These are phyloP conservation scores for Saururus chinensis DNA, from an alignment of 164 flowering plant species.

Conservation along the genomic window DNA sequence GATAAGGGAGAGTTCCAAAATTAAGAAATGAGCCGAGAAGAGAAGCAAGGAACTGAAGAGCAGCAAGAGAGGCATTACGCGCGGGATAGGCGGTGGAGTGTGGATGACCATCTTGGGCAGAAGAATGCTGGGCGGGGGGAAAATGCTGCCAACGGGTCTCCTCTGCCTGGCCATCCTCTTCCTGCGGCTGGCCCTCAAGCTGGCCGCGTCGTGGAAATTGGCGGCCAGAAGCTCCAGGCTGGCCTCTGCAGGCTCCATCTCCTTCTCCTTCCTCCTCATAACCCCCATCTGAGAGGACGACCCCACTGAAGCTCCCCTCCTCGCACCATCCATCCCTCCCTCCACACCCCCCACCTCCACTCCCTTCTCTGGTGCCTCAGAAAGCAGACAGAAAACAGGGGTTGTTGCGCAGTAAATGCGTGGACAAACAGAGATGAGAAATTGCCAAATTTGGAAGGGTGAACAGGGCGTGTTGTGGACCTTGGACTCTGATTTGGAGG, in stretches of 20 bases:
- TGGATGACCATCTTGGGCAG: background rate
- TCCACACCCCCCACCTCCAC: background rate
- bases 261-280: background rate
- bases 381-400: background rate
- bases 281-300: background rate
- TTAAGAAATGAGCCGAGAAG: too few relatives aligned
- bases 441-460: background rate
- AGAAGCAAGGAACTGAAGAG: too few relatives aligned
- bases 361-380: background rate
- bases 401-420: background rate
- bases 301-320: too few relatives aligned
- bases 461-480: background rate
- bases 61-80: background rate
- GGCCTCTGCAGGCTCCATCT: background rate
- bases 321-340: background rate
- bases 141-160: background rate
- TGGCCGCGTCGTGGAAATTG: background rate
- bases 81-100: background rate
- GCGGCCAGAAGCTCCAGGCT: background rate
- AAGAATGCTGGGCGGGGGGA: background rate
- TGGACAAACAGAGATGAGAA: background rate
- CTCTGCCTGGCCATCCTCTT: conserved; percentile 7
- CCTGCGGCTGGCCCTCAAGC: conserved; percentile 2
- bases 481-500: background rate
- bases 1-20: too few relatives aligned